Evolutionary conservation across 768 basidiomycete species (phyloP), one percentile per base, ranked within the genome.

Genomic region (Naematelia aurantialba): DNA sequence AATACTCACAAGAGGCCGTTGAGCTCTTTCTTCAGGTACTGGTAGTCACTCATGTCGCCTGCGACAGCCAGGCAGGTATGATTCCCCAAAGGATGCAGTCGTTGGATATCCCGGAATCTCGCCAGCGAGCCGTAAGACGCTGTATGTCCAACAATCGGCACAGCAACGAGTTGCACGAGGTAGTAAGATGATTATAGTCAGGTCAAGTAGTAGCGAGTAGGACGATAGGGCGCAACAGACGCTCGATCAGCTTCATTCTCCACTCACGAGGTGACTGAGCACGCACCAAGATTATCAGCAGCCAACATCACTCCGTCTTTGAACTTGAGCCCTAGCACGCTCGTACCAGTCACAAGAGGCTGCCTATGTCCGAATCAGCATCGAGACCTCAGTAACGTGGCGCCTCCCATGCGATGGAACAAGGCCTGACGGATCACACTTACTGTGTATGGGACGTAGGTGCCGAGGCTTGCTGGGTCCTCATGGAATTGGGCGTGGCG

Each of bases 281-380:
- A 63, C 83, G 56, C 62, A 93, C 93, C 93, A 52, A 98, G 87
- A 71, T 88, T 97, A 81, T 99, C 96, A 34, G 96, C 92, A 27
- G 96, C 92, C 82, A 99, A 86, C 89, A 99, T 94, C 65, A 99
- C 85, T 8, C 96, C 96, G 69, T 90, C 91, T 78, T 93, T 91
- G 83, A 83, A 98, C 79, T 89, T 89, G 78, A 99, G 81, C 1
- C 88, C 96, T 30, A 99, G 83, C 4, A 99, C 91, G 57, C 88
- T 89, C n/a, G 94, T 93, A 58, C 94, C 96, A 0, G 94, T 98
- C 8, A 97, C 91, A 60, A 98, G 86, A 10, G 96, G 96, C 69
- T 92, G 88, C 71, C 89, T 91, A 58, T 45, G 24, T 13, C 12
- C 27, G 34, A n/a, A 52, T 52, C 14, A 52, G 17, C 52, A n/a